Evolutionary conservation across 176 grass and related monocot genomes (phyloP), one percentile per base, ranked within the genome.

Genomic region (Hyparrhenia diplandra): DNA sequence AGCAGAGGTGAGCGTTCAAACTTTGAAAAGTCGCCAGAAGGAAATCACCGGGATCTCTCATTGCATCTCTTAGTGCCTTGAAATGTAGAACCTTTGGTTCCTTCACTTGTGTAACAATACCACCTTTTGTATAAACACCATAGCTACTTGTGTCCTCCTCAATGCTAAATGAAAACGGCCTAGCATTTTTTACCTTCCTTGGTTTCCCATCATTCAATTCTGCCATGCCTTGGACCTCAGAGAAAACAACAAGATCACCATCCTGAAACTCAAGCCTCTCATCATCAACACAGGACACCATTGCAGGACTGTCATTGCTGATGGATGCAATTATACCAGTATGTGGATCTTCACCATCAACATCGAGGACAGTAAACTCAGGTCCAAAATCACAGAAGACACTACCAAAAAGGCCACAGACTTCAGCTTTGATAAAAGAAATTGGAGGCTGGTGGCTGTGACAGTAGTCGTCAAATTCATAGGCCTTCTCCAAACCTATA

Each of bases 341-440:
- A 72, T 88, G 88, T 45, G 92, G 92, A 66, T 94, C 88, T 85
- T 91, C 88, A 64, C 92, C 88, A 35, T 91, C 88, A 72, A 90
- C 86, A 67, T 94, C 92, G 82, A 88, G 57, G 64, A 94, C 86
- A 21, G 92, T 91, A 68, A 88, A 94, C 66, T 84, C 61, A 20
- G 88, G 88, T 34, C 92, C 92, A 73, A 94, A 94, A 65, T 91
- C 92, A 69, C 92, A 94, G 46, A 94, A 94, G 55, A 94, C 37
- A 10, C 58, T 83, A 23, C 88, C 88, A 10, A 94, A 94, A 59
- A 94, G 92, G 21, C 92, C 92, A 65, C 88, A 78, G 20, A 94
- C 75, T 94, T 94, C 27, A 69, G 88, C 74, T 80, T 74, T 91
- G 36, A 94, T 86, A 31, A 94, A 94, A 69, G 92, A 83, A 51